phyloP scores from a whole-genome alignment of 805 yeast genomes.

The Diddensiella transvaalensis region DNA sequence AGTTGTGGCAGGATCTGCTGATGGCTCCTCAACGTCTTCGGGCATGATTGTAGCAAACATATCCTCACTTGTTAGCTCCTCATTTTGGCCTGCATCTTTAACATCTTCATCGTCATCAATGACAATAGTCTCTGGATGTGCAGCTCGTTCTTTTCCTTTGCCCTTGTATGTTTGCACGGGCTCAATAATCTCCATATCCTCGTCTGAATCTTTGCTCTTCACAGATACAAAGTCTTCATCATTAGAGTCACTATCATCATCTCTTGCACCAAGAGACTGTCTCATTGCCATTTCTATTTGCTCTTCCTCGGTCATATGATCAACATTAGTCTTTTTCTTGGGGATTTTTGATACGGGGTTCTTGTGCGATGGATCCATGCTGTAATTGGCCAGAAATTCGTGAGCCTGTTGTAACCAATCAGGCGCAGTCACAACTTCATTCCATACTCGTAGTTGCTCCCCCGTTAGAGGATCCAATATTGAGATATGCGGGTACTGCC shows the following conservation, averaged over 20 bases:
- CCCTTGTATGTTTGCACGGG: neutral
- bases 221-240: constrained; percentile 28
- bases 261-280: constrained; percentile 49
- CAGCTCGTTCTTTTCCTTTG: constrained; percentile 3
- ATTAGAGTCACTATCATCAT: constrained; percentile 30
- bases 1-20: constrained; percentile 47
- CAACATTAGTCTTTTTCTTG: constrained; percentile 55
- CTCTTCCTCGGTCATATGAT: constrained; percentile 79
- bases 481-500: constrained; percentile 79
- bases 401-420: constrained; percentile 65
- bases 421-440: constrained; percentile 52
- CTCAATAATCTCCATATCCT: constrained; percentile 9
- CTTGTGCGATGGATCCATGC: constrained; percentile 56
- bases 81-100: constrained; percentile 25
- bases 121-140: neutral
- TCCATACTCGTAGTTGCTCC: constrained; percentile 78
- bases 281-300: constrained; percentile 73
- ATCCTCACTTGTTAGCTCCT: constrained; percentile 38
- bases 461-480: constrained; percentile 95
- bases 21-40: constrained; percentile 59
- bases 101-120: constrained; percentile 19
- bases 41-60: constrained; percentile 50
- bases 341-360: constrained; percentile 51
- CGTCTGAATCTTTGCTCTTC: constrained; percentile 17
- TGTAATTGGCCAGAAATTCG: constrained; percentile 62